Evolutionary conservation across 345 rosid species (phyloP), one percentile per base, ranked within the genome.

Genomic region (Moricandia moricandioides): DNA sequence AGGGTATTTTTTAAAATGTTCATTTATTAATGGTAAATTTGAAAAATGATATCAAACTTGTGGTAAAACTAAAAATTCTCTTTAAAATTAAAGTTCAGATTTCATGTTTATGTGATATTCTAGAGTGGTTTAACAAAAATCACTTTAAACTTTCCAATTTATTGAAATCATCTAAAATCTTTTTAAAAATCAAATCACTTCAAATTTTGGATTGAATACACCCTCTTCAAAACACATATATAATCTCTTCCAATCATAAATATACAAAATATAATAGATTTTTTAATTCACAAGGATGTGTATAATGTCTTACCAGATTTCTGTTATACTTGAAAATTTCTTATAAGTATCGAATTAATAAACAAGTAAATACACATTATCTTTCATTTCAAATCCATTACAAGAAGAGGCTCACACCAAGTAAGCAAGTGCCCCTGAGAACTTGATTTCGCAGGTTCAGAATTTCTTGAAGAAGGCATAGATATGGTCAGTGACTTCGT

Each of bases 391-490:
- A 7, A 49, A 49, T 49, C 21, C 8, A 49, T 14, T 49, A 14
- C 54, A 49, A 49, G 54, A 14, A 14, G 54, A 49, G 21, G 54
- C 21, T 49, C 54, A 6, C 54, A 49, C 54, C 54, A 49, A 49
- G 54, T 14, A n/a, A 47, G 54, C 13, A n/a, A 45, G 51, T 6
- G 21, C 21, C 8, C 21, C 9, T 14, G 54, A 35, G 33, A 52
- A 65, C 8, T 29, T 30, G n/a, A 24, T 57, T 65, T 71, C 12
- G 60, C 61, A 2, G 69, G 60, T 64, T 86, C 57, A 79, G 83
- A 88, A 88, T 75, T 88, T 85, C 77, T 83, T 87, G 73, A 93
- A 82, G 85, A 87, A 93, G 62, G 83, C 80, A 40, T 86, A 69
- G 70, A 93, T 88, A 78, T 91, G 92, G 2, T 59, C 64, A 68